Conservation (phyloP, 2,329 filamentous ascomycete species). For the Alternaria arbusti region DNA sequence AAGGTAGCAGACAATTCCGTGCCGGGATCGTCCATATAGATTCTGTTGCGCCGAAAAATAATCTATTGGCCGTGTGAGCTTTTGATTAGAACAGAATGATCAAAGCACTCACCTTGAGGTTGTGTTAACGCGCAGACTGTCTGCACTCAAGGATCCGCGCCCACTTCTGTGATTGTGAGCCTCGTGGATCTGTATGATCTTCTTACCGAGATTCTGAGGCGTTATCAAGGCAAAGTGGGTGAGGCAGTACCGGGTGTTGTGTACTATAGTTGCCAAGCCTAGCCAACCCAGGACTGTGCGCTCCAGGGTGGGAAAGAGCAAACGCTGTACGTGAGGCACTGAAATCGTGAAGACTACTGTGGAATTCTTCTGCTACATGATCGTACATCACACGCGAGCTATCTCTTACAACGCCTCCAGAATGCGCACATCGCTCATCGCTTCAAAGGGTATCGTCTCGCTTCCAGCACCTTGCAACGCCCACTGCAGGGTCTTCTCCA, state of each 20-base stretch:
- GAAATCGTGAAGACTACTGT: background rate
- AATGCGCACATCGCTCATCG: constrained; percentile 27
- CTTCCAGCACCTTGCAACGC: constrained; percentile 27
- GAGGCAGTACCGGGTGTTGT: background rate
- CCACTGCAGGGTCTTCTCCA: constrained; percentile 50
- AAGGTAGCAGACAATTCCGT: background rate
- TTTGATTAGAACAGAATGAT: background rate
- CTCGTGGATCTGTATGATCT: background rate
- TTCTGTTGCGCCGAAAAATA: background rate
- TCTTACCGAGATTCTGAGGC: background rate
- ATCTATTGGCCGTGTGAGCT: background rate
- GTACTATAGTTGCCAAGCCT: background rate
- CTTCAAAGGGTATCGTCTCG: constrained; percentile 27
- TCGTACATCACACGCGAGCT: background rate
- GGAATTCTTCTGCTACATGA: background rate
- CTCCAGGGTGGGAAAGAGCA: background rate
- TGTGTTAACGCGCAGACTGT: background rate
- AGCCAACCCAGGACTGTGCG: background rate
- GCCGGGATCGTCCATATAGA: background rate
- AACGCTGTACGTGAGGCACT: background rate
- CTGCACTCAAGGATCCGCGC: background rate
- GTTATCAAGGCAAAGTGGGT: background rate
- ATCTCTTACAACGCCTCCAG: constrained; percentile 16
- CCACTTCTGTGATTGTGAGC: background rate
- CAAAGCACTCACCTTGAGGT: background rate